Evolutionary conservation across 2,329 filamentous ascomycete genomes (phyloP).

Genomic region (Fusarium albidum): DNA sequence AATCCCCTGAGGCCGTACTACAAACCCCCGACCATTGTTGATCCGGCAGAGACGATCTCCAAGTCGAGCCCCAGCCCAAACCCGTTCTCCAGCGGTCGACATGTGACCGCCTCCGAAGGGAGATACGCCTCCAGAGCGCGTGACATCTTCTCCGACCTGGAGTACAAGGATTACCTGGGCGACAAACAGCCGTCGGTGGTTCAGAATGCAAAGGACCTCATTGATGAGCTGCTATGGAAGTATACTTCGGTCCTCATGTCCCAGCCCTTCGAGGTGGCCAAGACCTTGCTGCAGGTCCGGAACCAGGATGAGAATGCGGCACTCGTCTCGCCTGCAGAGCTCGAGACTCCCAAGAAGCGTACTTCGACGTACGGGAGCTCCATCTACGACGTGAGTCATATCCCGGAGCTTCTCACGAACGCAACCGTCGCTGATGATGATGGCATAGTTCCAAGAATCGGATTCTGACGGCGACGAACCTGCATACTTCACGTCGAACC

Average conservation of each 20-base stretch:
- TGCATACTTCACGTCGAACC: constrained; percentile 81
- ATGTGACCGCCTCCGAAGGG: constrained; percentile 48
- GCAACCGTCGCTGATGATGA: constrained; percentile 34
- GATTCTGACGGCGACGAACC: constrained; percentile 81
- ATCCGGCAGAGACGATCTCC: constrained; percentile 47
- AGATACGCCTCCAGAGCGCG: constrained; percentile 68
- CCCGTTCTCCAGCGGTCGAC: constrained; percentile 53
- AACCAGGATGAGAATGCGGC: constrained; percentile 59
- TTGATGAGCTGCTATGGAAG: constrained; percentile 90
- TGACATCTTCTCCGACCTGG: constrained; percentile 87
- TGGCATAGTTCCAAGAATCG: constrained; percentile 56
- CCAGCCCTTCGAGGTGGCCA: constrained; percentile 97
- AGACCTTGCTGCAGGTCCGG: constrained; percentile 86
- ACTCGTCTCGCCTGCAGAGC: constrained; percentile 34
- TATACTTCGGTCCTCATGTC: constrained; percentile 89
- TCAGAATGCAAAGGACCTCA: constrained; percentile 76
- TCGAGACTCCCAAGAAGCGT: constrained; percentile 40
- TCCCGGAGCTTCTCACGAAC: constrained; percentile 2
- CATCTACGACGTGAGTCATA: constrained; percentile 45
- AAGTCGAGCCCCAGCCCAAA: constrained; percentile 52
- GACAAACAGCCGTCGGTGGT: constrained; percentile 79
- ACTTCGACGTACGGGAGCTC: constrained; percentile 45
- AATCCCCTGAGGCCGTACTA: constrained; percentile 78
- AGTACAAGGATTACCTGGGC: constrained; percentile 87
- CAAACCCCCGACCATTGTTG: constrained; percentile 66